Evolutionary conservation across 2,329 filamentous ascomycete genomes (phyloP), one percentile per base, ranked within the genome.

Genomic region (Diplodia intermedia): DNA sequence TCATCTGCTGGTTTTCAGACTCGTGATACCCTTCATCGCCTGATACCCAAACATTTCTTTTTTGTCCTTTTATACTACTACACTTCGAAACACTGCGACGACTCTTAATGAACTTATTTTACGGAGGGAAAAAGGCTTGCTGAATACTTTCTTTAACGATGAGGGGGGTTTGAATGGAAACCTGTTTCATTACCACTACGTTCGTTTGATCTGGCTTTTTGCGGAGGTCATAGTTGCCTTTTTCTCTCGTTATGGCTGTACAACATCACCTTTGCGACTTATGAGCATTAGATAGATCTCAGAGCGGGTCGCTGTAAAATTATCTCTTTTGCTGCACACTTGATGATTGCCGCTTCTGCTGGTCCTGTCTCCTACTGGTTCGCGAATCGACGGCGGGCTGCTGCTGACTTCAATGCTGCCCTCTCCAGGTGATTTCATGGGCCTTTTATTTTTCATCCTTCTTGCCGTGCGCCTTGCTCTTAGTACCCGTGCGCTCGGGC

Each of bases 11-110:
- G 57, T 62, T 62, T 62, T 62, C 40, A 50, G 26, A 62, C 57
- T 18, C 57, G 40, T 62, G 57, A 62, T 62, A 62, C 57, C 57
- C 57, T 31, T 29, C 40, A 31, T 33, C 49, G 57, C 23, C 57
- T 62, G 57, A 62, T 62, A 62, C 57, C 57, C 56, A 56, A 56
- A 38, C 33, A 20, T 14, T 33, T 23, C 20, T 26, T 20, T 29
- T 18, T 49, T 49, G 18, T 18, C 23, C n/a, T 26, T 47, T 60
- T 38, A 15, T 29, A 33, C 31, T 9, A 33, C 31, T 33, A 33
- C 26, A 18, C 33, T 60, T 40, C 50, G 26, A 55, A 11, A 36
- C 53, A n/a, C 9, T 62, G 40, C 57, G 57, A 62, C 40, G 57
- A 62, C 40, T 62, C 29, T 62, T 60, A 31, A 49, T 62, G 47